phyloP scores from a whole-genome alignment of 331 rosid genomes.

The Erythrophleum ivorense region DNA sequence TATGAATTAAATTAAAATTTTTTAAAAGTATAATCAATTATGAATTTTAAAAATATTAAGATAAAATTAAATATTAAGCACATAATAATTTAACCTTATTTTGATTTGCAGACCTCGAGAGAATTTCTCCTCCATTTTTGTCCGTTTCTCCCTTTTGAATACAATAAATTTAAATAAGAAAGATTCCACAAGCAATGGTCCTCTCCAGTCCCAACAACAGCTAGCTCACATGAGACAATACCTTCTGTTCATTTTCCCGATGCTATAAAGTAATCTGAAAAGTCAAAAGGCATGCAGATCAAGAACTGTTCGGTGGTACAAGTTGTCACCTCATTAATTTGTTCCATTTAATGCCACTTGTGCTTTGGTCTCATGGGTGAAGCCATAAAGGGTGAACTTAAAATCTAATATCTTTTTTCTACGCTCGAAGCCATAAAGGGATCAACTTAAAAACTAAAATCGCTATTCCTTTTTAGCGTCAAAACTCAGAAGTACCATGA shows the following conservation, averaged over 20 bases:
- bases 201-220: neutral
- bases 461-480: too few species aligned
- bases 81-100: too few species aligned
- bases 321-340: neutral
- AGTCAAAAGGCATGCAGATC: neutral
- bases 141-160: neutral
- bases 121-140: neutral
- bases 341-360: neutral
- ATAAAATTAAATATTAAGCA: too few species aligned
- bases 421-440: too few species aligned
- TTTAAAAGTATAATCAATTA: too few species aligned
- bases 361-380: neutral
- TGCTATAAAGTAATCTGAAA: neutral
- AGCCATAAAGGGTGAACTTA: neutral
- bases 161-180: neutral
- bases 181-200: neutral
- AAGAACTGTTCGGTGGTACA: neutral
- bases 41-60: too few species aligned
- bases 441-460: too few species aligned
- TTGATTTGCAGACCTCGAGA: too few species aligned
- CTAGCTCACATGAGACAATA: conserved; percentile 8
- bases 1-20: too few species aligned
- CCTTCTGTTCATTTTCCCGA: neutral
- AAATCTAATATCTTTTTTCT: too few species aligned
- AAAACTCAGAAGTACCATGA: too few species aligned